Evolutionary conservation across 192 early-diverging fungal species (phyloP).

Genomic region (Dissophora globulifera): DNA sequence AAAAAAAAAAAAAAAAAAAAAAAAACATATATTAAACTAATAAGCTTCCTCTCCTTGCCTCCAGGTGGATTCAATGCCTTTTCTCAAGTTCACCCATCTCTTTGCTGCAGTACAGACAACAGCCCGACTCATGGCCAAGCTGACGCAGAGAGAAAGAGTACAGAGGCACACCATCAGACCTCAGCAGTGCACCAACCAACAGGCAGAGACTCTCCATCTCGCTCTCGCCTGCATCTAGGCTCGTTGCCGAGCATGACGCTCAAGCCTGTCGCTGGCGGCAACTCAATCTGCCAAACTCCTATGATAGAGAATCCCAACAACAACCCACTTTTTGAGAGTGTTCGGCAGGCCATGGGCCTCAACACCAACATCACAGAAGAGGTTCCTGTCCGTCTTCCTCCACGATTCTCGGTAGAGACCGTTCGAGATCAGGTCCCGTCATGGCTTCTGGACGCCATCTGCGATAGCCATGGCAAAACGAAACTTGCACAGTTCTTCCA

Average conservation of each 20-base stretch:
- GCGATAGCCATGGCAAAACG: slow-evolving; percentile 16
- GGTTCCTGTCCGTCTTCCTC: slow-evolving; percentile 64
- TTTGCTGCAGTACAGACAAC: slow-evolving; percentile 31
- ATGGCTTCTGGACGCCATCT: slow-evolving; percentile 31
- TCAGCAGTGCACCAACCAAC: background rate
- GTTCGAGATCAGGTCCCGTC: slow-evolving; percentile 29
- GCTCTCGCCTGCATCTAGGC: slow-evolving; percentile 29
- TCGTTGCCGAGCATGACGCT: slow-evolving; percentile 28
- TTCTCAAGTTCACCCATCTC: slow-evolving; percentile 21
- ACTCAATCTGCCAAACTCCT: slow-evolving; percentile 58
- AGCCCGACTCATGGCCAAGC: background rate
- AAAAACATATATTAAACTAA: too few relatives aligned
- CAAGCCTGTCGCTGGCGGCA: slow-evolving; percentile 29
- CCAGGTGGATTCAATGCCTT: slow-evolving; percentile 64
- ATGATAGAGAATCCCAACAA: slow-evolving; percentile 63
- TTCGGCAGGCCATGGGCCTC: slow-evolving; percentile 66
- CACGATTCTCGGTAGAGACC: slow-evolving; percentile 32
- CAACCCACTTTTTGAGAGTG: slow-evolving; percentile 70
- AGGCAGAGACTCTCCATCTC: background rate
- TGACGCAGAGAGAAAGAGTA: background rate
- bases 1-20: too few relatives aligned
- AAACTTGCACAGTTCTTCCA: slow-evolving; percentile 49
- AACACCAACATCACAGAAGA: slow-evolving; percentile 64
- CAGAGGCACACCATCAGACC: background rate
- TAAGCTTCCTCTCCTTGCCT: background rate